Evolutionary conservation across 306 rosid species (phyloP), one percentile per base, ranked within the genome.

Genomic region (Acacia melanoxylon): DNA sequence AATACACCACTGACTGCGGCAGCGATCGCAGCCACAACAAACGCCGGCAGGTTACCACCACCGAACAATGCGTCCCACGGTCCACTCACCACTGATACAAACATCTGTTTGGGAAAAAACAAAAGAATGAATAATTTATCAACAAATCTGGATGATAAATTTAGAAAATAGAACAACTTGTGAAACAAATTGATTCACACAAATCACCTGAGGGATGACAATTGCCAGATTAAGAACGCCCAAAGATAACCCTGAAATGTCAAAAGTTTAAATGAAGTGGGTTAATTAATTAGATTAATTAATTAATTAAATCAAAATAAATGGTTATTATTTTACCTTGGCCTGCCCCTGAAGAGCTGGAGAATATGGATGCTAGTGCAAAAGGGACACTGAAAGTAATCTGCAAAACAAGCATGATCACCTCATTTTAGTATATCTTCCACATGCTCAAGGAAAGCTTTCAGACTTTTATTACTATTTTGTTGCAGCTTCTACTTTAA

Each of bases 321-420:
- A 42, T 11, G 35, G 11, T 67, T 19, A 17, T 33, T 67, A 2
- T 25, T 12, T n/a, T 83, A 93, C 99, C 99, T 86, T 93, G 98
- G 56, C 99, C 99, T 35, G 97, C 99, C 27, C 94, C 93, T 19
- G 95, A 83, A 10, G 75, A 42, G 71, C 33, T 82, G 59, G 91
- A 93, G 86, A 88, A 95, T 76, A 95, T 95, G 4, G 99, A 95
- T 7, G 99, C 97, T 20, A 95, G 58, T n/a, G 99, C 98, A 76
- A 92, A 93, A 2, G 98, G 99, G 82, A 93, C 83, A 74, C 97
- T 93, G 86, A 42, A 95, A 31, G 94, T 94, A 73, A 91, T 91
- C 98, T 94, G 74, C 54, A 82, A 22, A 76, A 48, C n/a, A 63
- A 35, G 37, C 48, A 58, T 84, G 68, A 40, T 33, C 72, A 84